Base-by-base conservation (phyloP, 192 early-diverging fungal genomes). In the Dissophora globulifera region DNA sequence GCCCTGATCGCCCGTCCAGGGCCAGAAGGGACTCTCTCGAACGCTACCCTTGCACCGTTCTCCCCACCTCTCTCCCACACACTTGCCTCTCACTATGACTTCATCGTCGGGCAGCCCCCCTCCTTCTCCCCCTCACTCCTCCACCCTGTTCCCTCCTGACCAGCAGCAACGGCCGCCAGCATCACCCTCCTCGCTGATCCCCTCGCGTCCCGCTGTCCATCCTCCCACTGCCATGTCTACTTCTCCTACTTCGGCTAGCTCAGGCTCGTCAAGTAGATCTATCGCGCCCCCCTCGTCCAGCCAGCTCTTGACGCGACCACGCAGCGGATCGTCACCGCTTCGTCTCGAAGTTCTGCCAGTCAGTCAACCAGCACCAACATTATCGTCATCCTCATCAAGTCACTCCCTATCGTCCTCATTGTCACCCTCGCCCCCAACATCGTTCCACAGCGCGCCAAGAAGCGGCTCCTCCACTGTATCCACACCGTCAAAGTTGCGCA, bases 311-410 rank as follows among this genome's bases (percentile, higher is more conserved):
- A 64, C 62, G n/a, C 62, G 70, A 41, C 70, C 70, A 11, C 62
- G 70, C 10, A 75, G 70, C 33, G 70, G 70, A 22, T 75, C 70
- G 17, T 25, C 66, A 49, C 70, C 70, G 1, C 43, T 65, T 15
- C 62, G 62, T n/a, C 59, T 65, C 31, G 70, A 65, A 35, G 70
- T 75, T 27, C 29, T 64, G 17, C 62, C 70, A 5, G 70, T 65
- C 29, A 57, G 62, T 55, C 67, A 45, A 16, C 35, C 35, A 13
- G 17, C 43, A 12, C 9, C 43, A 9, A 40, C 7, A 10, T 40
- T 40, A 40, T 10, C 38, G 8, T 45, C 51, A 16, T 19, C 51
- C 31, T 20, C 30, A 26, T 33, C 58, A 6, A 38, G 13, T 13
- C 6, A 38, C 35, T 13, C 13, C 31, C 32, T 57, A 22, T 35